Base-by-base conservation (phyloP, 495 filamentous ascomycete species). In the Penicillium crystallinum region DNA sequence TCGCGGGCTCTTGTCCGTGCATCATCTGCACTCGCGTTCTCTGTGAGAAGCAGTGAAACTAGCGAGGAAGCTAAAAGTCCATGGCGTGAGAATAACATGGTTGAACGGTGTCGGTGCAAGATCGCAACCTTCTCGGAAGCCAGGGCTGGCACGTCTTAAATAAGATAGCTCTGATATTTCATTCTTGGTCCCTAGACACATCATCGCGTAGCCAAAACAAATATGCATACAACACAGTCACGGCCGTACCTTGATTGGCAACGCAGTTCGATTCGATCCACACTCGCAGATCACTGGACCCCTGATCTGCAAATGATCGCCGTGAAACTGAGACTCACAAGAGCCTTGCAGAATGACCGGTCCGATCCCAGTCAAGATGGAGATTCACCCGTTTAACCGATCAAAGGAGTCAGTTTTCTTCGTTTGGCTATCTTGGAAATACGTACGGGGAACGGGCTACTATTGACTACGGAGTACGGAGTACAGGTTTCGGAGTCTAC, bases 1-100 rank as follows among this genome's bases (percentile, higher is more conserved):
- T 64, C 51, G 29, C 73, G 64, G 6, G 81, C 75, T 52, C 80
- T 65, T 14, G 63, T 49, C n/a, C 4, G 38, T 5, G 54, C 52
- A 19, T 63, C 54, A 25, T 63, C 53, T 18, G 63, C 63, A 14
- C 53, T 17, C 1, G 47, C 27, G 19, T n/a, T 34, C 8, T 47
- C 50, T 41, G 51, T 25, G 8, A 57, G 19, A 15, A 58, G 15
- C 6, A 53, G 35, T 6, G 46, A 37, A 1, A 49, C 39, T 2
- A 65, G 48, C 18, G 46, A 41, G 4, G 53, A 39, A 23, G 40
- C 40, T n/a, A 60, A 17, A 17, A 55, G 23, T 52, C 46, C 25
- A 11, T 22, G 31, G 36, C 34, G 40, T 11, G 46, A 46, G 33
- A 57, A 52, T 23, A 59, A 45, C 54, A 60, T 65, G 46, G 42